Conservation (phyloP, 768 basidiomycete species). For the button mushroom (Agaricus bisporus) region DNA sequence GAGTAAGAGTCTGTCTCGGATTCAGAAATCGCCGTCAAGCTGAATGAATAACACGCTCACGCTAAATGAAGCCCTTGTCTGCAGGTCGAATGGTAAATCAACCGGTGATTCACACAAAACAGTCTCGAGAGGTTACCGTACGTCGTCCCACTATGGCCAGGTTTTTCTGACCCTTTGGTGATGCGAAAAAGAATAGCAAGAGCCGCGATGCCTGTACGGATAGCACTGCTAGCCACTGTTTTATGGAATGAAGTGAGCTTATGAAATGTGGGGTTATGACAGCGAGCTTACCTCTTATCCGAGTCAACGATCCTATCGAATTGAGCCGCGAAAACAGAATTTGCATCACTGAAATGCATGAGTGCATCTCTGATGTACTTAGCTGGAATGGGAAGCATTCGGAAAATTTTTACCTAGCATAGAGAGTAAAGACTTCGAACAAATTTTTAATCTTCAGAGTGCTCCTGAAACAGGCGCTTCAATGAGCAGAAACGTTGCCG, state of each 20-base stretch:
- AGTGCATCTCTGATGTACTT: too few relatives aligned
- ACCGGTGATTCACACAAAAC: background rate
- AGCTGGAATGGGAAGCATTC: too few relatives aligned
- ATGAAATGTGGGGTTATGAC: background rate
- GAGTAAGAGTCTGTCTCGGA: background rate
- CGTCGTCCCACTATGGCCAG: constrained; percentile 4
- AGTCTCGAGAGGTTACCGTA: background rate
- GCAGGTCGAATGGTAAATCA: background rate
- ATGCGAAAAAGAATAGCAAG: background rate
- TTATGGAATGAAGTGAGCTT: background rate
- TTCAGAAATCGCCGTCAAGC: background rate
- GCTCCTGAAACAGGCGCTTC: too few relatives aligned
- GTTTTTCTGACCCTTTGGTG: background rate
- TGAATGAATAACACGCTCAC: background rate
- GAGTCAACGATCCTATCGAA: background rate
- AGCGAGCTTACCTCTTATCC: background rate
- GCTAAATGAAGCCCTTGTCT: background rate
- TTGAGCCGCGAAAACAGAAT: background rate
- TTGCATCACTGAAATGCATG: background rate
- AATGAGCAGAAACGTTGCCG: too few relatives aligned
- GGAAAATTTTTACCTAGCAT: too few relatives aligned
- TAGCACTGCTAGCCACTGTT: background rate
- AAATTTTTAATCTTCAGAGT: too few relatives aligned
- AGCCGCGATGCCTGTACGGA: background rate
- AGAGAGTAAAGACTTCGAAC: too few relatives aligned